Percentiles rank a stretch among this genome's conserved stretches.
These are phyloP conservation scores for Candida sanyaensis DNA, from an alignment of 1,139 yeast genomes.

Conservation along the genomic window DNA sequence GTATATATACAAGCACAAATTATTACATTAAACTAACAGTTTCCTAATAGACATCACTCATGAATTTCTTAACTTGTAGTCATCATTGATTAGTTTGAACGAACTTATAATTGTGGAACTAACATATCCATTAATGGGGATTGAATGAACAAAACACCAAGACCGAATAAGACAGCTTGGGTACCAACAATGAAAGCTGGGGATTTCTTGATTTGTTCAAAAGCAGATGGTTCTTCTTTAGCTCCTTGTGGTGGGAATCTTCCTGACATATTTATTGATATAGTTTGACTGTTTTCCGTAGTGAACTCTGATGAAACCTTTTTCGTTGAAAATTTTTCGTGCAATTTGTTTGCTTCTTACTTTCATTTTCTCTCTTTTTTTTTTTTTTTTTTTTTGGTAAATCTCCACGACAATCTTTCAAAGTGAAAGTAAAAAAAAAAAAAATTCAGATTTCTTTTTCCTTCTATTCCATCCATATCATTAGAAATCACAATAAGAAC, in stretches of 20 bases:
- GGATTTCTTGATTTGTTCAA: conserved; percentile 55
- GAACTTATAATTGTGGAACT: conserved; percentile 65
- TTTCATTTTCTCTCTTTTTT: conserved; percentile 1
- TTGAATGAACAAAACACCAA: conserved; percentile 75
- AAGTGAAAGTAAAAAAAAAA: conserved; percentile 1
- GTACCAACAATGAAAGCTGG: conserved; percentile 67
- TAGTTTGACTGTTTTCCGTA: background rate
- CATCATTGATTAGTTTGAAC: too few species aligned
- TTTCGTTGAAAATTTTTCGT: conserved; percentile 8
- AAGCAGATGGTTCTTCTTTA: conserved; percentile 31
- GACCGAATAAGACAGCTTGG: conserved; percentile 64
- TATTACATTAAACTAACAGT: background rate
- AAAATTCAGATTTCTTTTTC: background rate
- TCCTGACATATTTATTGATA: conserved; percentile 25
- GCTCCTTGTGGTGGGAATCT: conserved; percentile 23
- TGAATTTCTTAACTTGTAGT: background rate
- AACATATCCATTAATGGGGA: conserved; percentile 80
- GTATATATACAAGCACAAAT: background rate
- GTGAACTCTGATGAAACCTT: background rate
- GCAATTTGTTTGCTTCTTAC: background rate
- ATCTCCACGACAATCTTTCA: conserved; percentile 4
- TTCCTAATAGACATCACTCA: background rate
- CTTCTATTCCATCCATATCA: background rate
- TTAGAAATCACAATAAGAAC: background rate
- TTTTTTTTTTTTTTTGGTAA: conserved; percentile 4